Base-by-base conservation (phyloP, 2,329 filamentous ascomycete genomes). In the Stenocarpella maydis region DNA sequence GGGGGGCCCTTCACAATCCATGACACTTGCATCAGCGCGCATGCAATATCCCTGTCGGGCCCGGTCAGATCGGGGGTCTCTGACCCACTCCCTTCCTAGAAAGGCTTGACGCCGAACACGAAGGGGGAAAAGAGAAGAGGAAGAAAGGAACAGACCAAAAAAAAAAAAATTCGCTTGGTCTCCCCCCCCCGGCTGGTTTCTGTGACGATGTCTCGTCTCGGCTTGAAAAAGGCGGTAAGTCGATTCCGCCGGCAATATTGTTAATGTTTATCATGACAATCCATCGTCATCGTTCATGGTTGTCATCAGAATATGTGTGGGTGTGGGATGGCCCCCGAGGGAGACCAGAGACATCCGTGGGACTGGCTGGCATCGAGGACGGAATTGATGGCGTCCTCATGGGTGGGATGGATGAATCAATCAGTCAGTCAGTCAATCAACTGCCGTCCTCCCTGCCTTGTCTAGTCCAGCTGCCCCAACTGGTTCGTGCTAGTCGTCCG, bases 221-320 rank as follows among this genome's bases (percentile, higher is more conserved):
- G 45, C 28, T 43, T 26, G 64, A 50, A 66, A 66, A 66, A 66
- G 64, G 64, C 64, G 64, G 64, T 66, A 54, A 66, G 64, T 39
- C 45, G 34, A 66, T 66, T 66, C 24, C 49, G 49, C 64, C 64
- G 64, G 64, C 64, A 66, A 43, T 66, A 66, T 66, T 43, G 43
- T 65, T 37, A 3, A n/a, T 50, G 21, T 19, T 49, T n/a, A 24
- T 55, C n/a, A 52, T 63, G 21, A 64, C 21, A 17, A 52, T 53
- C 55, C n/a, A 47, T 31, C 31, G 31, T 31, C 31, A 31, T 31
- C 31, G 31, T 60, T n/a, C 39, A 60, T 37, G n/a, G 47, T 43
- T 54, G 24, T 37, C 37, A 50, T 28, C 54, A n/a, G n/a, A n/a
- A n/a, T n/a, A n/a, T n/a, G n/a, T n/a, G n/a, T n/a, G n/a, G n/a